A percentile compares a stretch with the other conserved stretches of the same genome.
Conservation (phyloP, 305 asterid species). For the Ajuga reptans region DNA sequence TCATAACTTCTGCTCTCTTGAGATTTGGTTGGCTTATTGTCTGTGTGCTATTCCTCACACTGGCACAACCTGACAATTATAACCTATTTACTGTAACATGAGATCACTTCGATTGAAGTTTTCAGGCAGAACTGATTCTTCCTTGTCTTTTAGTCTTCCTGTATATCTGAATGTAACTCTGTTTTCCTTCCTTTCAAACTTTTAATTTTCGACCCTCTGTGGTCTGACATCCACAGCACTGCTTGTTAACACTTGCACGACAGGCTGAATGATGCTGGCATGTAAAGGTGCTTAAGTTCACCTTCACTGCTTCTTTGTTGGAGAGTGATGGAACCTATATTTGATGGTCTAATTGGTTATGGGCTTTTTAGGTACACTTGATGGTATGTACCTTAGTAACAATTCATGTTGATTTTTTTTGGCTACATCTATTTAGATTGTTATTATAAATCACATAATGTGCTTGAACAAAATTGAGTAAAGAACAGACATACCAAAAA, state of each 20-base stretch:
- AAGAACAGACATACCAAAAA: slow-evolving; percentile 2
- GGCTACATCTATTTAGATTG: not conserved
- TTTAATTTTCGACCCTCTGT: not conserved
- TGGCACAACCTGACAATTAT: no score
- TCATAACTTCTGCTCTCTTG: not conserved
- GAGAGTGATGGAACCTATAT: not conserved
- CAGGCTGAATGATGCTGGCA: not conserved
- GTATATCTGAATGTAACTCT: not conserved
- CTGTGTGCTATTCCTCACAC: not conserved
- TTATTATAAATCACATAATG: not conserved
- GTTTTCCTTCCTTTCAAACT: not conserved
- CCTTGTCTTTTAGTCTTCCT: not conserved
- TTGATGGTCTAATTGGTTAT: not conserved
- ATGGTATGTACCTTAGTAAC: not conserved
- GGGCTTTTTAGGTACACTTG: not conserved
- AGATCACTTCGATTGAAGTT: not conserved
- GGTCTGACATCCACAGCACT: not conserved
- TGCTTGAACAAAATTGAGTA: not conserved
- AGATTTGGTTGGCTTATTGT: no score
- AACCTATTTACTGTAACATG: not conserved
- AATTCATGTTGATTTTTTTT: not conserved
- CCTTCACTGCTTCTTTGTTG: not conserved
- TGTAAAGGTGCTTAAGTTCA: not conserved
- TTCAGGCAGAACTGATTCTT: not conserved
- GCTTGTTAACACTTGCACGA: not conserved